phyloP scores from a whole-genome alignment of 257 asterid genomes.

The Echium plantagineum region DNA sequence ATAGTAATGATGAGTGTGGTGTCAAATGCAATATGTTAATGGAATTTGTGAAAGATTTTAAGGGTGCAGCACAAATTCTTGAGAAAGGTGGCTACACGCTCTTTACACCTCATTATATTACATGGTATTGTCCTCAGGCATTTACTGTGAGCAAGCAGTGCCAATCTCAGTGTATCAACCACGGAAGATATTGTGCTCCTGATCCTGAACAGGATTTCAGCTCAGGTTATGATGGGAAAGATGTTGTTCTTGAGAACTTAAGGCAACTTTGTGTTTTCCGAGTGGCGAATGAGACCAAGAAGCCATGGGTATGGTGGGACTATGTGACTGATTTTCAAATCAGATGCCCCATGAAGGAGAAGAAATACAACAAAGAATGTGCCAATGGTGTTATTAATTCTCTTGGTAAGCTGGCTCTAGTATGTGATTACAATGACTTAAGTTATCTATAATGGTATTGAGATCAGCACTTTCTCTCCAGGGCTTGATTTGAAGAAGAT shows the following conservation, averaged over 20 bases:
- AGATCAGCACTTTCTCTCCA: no score
- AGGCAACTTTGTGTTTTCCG: conserved; percentile 83
- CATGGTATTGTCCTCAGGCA: conserved; percentile 97
- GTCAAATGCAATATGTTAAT: conserved; percentile 42
- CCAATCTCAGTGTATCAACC: conserved; percentile 91
- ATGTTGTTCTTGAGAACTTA: conserved; percentile 79
- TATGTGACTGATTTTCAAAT: conserved; percentile 95
- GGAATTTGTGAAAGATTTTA: conserved; percentile 75
- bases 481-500: conserved; percentile 58
- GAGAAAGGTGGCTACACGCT: conserved; percentile 91
- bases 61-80: conserved; percentile 93
- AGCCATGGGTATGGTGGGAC: conserved; percentile 98
- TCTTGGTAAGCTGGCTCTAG: no score
- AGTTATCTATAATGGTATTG: conserved; percentile 9
- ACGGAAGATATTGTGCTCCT: conserved; percentile 94
- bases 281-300: conserved; percentile 68
- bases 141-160: conserved; percentile 84
- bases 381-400: conserved; percentile 34
- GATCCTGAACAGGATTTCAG: conserved; percentile 97
- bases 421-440: not conserved
- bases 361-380: conserved; percentile 62
- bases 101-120: conserved; percentile 90
- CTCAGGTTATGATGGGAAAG: conserved; percentile 82
- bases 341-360: conserved; percentile 49
- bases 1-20: no score